These are phyloP conservation scores for Colletotrichum ledebouriae DNA, from an alignment of 2,329 filamentous ascomycete species.

Conservation along the genomic window DNA sequence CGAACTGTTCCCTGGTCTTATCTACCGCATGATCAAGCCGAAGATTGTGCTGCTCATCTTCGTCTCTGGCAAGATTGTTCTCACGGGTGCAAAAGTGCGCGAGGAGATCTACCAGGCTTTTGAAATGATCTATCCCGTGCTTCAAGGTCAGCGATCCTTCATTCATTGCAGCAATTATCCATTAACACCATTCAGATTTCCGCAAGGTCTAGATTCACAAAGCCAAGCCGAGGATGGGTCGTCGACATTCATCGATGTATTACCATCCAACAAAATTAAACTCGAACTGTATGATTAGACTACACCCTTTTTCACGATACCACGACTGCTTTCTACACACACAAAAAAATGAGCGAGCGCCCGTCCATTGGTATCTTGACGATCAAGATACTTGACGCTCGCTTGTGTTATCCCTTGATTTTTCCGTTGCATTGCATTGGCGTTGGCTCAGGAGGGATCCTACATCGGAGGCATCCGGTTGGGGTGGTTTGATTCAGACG, in stretches of 20 bases:
- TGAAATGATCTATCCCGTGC: slow-evolving; percentile 96
- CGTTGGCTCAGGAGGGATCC: slow-evolving; percentile 59
- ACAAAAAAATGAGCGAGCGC: slow-evolving; percentile 36
- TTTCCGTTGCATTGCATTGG: slow-evolving; percentile 69
- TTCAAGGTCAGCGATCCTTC: slow-evolving; percentile 74
- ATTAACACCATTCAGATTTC: slow-evolving; percentile 59
- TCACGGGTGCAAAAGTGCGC: slow-evolving; percentile 96
- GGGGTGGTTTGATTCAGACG: slow-evolving; percentile 50
- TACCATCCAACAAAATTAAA: slow-evolving; percentile 35
- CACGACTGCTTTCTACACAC: slow-evolving; percentile 55
- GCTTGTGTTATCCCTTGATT: slow-evolving; percentile 53
- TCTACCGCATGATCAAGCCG: slow-evolving; percentile 99
- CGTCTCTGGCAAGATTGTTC: slow-evolving; percentile 97
- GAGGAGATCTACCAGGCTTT: slow-evolving; percentile 99
- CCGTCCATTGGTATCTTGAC: slow-evolving; percentile 24
- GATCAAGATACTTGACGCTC: slow-evolving; percentile 17
- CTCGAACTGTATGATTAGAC: slow-evolving; percentile 58
- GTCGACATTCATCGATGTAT: slow-evolving; percentile 39
- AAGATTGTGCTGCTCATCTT: slow-evolving; percentile 99
- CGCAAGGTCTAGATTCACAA: slow-evolving; percentile 63
- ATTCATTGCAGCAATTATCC: slow-evolving; percentile 35
- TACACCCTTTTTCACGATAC: slow-evolving; percentile 59
- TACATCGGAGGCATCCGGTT: slow-evolving; percentile 43
- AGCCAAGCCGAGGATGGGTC: slow-evolving; percentile 20
- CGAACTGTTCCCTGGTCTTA: slow-evolving; percentile 97